phyloP scores from a whole-genome alignment of 148 eudicot genomes.

The Cornus controversa region DNA sequence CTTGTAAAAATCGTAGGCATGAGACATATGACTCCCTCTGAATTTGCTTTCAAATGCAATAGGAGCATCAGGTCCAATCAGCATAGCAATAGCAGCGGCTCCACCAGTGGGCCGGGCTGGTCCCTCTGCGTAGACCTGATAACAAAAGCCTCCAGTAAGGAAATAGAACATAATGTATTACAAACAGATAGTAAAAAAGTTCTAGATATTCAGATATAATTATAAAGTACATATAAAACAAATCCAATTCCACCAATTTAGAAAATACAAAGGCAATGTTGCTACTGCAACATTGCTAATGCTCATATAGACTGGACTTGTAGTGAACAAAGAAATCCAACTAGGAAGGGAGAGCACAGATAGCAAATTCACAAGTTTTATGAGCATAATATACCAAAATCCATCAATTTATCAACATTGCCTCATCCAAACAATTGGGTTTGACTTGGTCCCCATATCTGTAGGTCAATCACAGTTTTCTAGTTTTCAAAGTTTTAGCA shows the following conservation, averaged over 20 bases:
- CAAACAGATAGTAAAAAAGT: background rate
- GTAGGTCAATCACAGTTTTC: no score
- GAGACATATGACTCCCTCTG: constrained; percentile 86
- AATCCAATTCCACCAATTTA: background rate
- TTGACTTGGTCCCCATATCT: no score
- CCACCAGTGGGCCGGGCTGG: constrained; percentile 94
- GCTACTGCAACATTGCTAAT: background rate
- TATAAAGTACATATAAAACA: background rate
- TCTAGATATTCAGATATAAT: background rate
- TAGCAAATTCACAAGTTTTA: background rate
- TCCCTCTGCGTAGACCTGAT: constrained; percentile 94
- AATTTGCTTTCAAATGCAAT: constrained; percentile 79
- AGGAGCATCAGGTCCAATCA: constrained; percentile 88
- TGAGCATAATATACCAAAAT: no score
- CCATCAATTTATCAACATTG: no score
- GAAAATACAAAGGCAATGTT: background rate
- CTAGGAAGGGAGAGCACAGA: background rate
- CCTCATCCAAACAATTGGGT: no score
- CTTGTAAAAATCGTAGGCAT: constrained; percentile 85
- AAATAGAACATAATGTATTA: background rate
- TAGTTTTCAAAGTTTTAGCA: background rate
- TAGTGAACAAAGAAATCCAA: background rate
- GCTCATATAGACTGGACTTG: background rate
- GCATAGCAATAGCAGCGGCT: constrained; percentile 86
- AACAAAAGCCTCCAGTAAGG: constrained; percentile 15